phyloP scores from a whole-genome alignment of 768 basidiomycete species.

The Royoungia palumana region DNA sequence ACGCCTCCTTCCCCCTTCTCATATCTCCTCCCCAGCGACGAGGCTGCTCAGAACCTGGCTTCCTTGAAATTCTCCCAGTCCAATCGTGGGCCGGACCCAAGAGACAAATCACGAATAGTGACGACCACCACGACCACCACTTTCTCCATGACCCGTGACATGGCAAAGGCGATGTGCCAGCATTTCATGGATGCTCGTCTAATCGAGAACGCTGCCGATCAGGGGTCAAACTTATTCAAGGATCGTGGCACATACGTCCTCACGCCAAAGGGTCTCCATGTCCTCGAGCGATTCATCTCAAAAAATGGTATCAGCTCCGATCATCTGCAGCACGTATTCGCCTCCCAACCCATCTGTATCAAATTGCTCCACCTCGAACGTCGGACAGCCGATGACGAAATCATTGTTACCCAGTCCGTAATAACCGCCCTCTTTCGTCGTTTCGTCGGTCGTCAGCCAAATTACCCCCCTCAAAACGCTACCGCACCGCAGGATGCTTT shows the following conservation, averaged over 20 bases:
- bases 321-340: constrained; percentile 86
- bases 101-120: constrained; percentile 95
- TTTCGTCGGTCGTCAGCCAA: constrained; percentile 87
- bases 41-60: constrained; percentile 89
- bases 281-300: constrained; percentile 98
- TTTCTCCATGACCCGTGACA: constrained; percentile 99
- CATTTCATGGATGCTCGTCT: constrained; percentile 99
- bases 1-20: constrained; percentile 1
- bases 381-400: constrained; percentile 90
- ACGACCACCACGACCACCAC: constrained; percentile 99
- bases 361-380: constrained; percentile 97
- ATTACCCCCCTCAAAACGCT: constrained; percentile 55
- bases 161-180: constrained; percentile 99
- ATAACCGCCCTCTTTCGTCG: constrained; percentile 94
- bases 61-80: constrained; percentile 99
- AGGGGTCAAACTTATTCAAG: constrained; percentile 86
- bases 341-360: constrained; percentile 92
- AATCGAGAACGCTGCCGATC: constrained; percentile 95
- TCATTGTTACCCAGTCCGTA: constrained; percentile 91
- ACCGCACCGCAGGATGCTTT: constrained; percentile 55
- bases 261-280: constrained; percentile 97
- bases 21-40: constrained; percentile 60
- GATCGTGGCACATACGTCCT: constrained; percentile 94
- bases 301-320: constrained; percentile 98
- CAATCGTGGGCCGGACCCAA: constrained; percentile 96